Percentiles rank a stretch among this genome's conserved stretches.
These are phyloP conservation scores for Skeletonema costatum DNA, from an alignment of 108 stramenopile species.

Conservation along the genomic window DNA sequence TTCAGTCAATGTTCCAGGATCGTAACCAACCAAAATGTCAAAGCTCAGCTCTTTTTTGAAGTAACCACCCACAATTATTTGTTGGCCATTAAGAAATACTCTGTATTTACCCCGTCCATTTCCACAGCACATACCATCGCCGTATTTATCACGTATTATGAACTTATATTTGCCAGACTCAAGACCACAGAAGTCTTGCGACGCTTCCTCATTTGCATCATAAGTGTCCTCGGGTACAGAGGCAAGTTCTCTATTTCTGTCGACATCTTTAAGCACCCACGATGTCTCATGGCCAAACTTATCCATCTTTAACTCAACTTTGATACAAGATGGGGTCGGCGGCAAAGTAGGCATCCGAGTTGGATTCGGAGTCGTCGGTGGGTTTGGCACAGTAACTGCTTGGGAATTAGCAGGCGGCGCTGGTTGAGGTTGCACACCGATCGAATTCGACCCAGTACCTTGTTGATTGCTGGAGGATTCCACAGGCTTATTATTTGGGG, in stretches of 20 bases:
- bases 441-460: not conserved
- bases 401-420: not conserved
- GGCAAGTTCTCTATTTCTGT: not conserved
- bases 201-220: not conserved
- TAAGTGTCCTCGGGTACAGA: conserved; percentile 2
- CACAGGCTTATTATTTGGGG: no score
- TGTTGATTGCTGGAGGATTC: no score
- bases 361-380: not conserved
- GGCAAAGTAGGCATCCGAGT: not conserved
- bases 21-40: conserved; percentile 40
- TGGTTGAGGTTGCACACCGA: not conserved
- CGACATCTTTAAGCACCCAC: not conserved
- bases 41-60: conserved; percentile 12
- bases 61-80: conserved; percentile 5
- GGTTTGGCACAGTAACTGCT: not conserved
- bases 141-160: conserved; percentile 31
- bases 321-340: not conserved
- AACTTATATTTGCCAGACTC: conserved; percentile 1
- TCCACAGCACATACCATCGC: conserved; percentile 49
- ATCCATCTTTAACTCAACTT: not conserved
- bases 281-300: conserved; percentile 7
- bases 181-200: not conserved
- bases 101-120: conserved; percentile 32
- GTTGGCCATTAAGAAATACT: conserved; percentile 29
- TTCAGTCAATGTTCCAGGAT: conserved; percentile 28